Evolutionary conservation across 2,329 filamentous ascomycete genomes (phyloP).

Genomic region (Cordyceps pruinosa): DNA sequence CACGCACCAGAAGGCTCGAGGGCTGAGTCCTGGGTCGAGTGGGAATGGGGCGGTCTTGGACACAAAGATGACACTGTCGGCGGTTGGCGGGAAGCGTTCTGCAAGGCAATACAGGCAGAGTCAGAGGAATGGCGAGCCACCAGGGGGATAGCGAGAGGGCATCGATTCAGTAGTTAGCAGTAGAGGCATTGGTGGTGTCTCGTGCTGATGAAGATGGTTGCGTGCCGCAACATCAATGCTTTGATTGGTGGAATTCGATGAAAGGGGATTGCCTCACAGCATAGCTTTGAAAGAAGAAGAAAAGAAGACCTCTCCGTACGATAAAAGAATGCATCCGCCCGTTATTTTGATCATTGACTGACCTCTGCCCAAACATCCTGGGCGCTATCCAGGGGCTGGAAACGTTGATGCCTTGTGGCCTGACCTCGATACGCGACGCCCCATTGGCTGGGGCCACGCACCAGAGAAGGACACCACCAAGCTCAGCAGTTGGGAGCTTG

Average conservation of each 20-base stretch:
- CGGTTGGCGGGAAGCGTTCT: slow-evolving; percentile 34
- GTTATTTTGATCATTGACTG: background rate
- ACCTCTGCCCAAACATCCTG: background rate
- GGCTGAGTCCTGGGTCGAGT: slow-evolving; percentile 37
- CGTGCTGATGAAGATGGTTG: background rate
- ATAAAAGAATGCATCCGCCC: background rate
- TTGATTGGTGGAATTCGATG: too few relatives aligned
- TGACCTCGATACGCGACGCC: slow-evolving; percentile 20
- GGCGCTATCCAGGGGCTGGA: slow-evolving; percentile 5
- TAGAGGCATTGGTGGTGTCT: background rate
- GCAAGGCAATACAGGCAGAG: slow-evolving; percentile 25
- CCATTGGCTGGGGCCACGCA: slow-evolving; percentile 22
- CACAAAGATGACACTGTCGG: slow-evolving; percentile 30
- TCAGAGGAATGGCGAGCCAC: slow-evolving; percentile 28
- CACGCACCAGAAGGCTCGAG: slow-evolving; percentile 37
- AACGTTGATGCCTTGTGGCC: slow-evolving; percentile 33
- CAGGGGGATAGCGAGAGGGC: slow-evolving; percentile 14
- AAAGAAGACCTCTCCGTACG: too few relatives aligned
- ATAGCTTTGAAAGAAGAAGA: too few relatives aligned
- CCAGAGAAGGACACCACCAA: slow-evolving; percentile 14
- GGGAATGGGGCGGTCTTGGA: slow-evolving; percentile 29
- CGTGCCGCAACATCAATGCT: background rate
- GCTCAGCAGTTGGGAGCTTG: slow-evolving; percentile 12
- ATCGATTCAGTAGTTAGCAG: background rate
- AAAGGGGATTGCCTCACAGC: too few relatives aligned